A percentile compares a stretch with the other conserved stretches of the same genome.
phyloP scores from a whole-genome alignment of 192 early-diverging fungal species.

The Gigaspora rosea region DNA sequence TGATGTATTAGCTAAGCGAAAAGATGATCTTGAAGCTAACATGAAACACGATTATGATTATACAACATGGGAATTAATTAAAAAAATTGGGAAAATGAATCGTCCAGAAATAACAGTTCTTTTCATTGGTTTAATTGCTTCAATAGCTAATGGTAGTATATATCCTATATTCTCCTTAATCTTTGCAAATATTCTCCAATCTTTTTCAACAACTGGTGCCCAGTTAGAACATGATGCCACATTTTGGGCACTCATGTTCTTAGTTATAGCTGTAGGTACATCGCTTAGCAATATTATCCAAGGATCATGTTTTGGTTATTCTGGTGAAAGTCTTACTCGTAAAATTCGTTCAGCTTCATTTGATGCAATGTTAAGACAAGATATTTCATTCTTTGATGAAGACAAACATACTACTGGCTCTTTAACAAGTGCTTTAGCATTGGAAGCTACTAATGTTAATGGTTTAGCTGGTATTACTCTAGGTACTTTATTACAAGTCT shows the following conservation, averaged over 20 bases:
- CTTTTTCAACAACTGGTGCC: conserved; percentile 13
- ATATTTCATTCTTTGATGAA: conserved; percentile 85
- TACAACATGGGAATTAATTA: conserved; percentile 14
- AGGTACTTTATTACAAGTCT: conserved; percentile 48
- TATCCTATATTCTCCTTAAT: conserved; percentile 79
- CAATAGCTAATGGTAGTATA: conserved; percentile 18
- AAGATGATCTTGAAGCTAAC: background rate
- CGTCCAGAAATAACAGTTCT: background rate
- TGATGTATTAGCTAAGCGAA: too few relatives aligned
- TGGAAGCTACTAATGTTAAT: conserved; percentile 65
- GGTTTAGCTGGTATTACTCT: conserved; percentile 53
- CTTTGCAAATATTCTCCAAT: conserved; percentile 46
- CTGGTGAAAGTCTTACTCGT: conserved; percentile 47
- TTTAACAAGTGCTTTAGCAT: conserved; percentile 77
- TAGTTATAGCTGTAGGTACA: conserved; percentile 35
- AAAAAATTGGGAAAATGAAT: background rate
- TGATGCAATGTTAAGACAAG: conserved; percentile 75
- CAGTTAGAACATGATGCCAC: conserved; percentile 36
- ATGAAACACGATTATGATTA: background rate
- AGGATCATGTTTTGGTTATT: conserved; percentile 54
- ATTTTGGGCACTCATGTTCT: conserved; percentile 52
- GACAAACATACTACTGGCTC: conserved; percentile 73
- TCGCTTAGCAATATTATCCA: conserved; percentile 35
- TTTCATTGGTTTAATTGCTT: conserved; percentile 2
- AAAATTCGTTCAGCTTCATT: conserved; percentile 68